A percentile compares a stretch with the other conserved stretches of the same genome.
Conservation (phyloP, 257 asterid genomes). For the Solanum arcanum region DNA sequence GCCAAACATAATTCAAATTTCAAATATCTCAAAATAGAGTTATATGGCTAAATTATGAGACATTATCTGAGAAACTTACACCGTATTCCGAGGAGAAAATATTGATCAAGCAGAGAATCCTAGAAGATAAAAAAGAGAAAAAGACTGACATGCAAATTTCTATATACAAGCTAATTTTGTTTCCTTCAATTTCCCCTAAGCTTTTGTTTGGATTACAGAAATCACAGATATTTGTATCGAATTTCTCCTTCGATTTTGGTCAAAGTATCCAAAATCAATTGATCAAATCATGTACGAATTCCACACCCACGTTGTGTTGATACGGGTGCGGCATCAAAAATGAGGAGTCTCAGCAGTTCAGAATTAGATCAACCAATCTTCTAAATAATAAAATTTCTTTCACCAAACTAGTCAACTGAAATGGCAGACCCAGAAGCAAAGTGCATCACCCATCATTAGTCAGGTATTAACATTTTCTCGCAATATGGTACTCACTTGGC, state of each 20-base stretch:
- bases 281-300: not conserved
- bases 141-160: not conserved
- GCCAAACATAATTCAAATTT: not conserved
- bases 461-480: not conserved
- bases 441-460: not conserved
- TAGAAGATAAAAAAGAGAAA: not conserved
- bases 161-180: not conserved
- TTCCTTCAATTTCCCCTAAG: not conserved
- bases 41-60: not conserved
- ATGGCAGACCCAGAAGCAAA: not conserved
- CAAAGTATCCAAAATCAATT: not conserved
- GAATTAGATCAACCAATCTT: not conserved
- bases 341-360: not conserved
- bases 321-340: not conserved
- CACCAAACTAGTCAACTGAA: not conserved
- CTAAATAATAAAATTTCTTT: not conserved
- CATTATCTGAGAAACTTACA: not conserved
- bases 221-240: not conserved
- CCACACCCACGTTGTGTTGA: not conserved
- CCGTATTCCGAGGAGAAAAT: not conserved
- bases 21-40: not conserved
- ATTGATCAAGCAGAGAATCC: not conserved
- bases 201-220: not conserved
- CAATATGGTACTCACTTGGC: constrained; percentile 60
- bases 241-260: not conserved